Base-by-base conservation (phyloP, 805 yeast species). In the Candida pseudofarinosa region DNA sequence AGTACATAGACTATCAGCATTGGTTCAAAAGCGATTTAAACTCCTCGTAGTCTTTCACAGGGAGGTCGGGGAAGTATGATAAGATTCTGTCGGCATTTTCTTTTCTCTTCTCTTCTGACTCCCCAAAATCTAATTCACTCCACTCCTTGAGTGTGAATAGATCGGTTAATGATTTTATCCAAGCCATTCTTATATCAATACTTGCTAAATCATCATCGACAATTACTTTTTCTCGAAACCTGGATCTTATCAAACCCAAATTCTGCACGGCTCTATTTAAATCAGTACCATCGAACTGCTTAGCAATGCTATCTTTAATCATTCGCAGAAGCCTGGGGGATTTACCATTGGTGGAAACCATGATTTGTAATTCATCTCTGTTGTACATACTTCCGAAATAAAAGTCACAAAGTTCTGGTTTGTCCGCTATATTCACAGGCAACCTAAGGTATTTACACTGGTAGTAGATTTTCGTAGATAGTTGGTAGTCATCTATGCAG, bases 311-410 rank as follows among this genome's bases (percentile, higher is more conserved):
- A 44, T 78, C 74, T 48, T 69, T 70, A 44, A 71, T 67, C 41
- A 69, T 49, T 47, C 73, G 73, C 40, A 88, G 83, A 52, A 87
- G 73, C 41, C 93, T 63, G 0, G 96, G 96, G 2, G 90, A 83
- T 52, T 81, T 77, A 3, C 95, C 95, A 59, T 85, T 86, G 10
- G 95, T 85, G 33, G 88, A 79, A 12, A 87, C 83, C 90, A 87
- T 82, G 32, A 87, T 73, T 56, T 86, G 93, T 39, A 87, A 65
- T 13, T 81, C 78, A 13, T 90, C 93, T 49, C 77, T 77, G 54
- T 85, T 73, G 59, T 78, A 80, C 67, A 83, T 80, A 18, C 90
- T 78, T 1, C 95, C 96, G 60, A 87, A 87, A 65, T 85, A 87
- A 61, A 85, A 87, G 60, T 87, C 96, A 65, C 96, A 87, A 46